phyloP scores from a whole-genome alignment of 768 basidiomycete genomes.

The Suillus variegatus region DNA sequence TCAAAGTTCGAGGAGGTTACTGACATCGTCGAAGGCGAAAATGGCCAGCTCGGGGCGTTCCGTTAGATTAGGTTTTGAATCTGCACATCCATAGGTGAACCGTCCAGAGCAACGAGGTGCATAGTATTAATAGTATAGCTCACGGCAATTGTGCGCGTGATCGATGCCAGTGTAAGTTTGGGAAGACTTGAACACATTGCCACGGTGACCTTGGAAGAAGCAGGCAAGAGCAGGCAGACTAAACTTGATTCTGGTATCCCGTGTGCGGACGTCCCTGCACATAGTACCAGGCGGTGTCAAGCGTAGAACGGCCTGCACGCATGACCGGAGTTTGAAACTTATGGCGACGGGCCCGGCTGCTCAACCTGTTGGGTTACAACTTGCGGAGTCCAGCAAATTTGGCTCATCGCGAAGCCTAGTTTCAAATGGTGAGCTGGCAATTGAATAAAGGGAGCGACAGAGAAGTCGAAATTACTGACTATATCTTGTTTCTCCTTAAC shows the following conservation, averaged over 20 bases:
- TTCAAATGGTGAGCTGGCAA: constrained; percentile 3
- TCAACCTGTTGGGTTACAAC: not conserved
- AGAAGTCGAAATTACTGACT: not conserved
- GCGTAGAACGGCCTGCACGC: not conserved
- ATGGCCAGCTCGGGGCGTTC: not conserved
- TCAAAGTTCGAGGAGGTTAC: not conserved
- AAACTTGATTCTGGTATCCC: not conserved
- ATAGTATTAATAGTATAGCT: not conserved
- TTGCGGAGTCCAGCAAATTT: not conserved
- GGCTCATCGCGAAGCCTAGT: not conserved
- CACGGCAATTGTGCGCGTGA: not conserved
- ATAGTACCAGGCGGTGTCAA: not conserved
- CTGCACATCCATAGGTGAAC: not conserved
- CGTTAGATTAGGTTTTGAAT: not conserved
- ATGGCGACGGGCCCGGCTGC: too few species aligned
- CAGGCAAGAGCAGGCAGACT: not conserved
- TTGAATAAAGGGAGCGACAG: not conserved
- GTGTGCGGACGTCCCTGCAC: not conserved
- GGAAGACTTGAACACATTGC: not conserved
- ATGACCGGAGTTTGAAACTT: not conserved
- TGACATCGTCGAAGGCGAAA: not conserved
- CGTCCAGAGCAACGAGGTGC: not conserved
- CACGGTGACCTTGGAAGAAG: not conserved
- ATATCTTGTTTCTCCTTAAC: not conserved
- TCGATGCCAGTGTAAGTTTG: not conserved